phyloP scores from a whole-genome alignment of 495 filamentous ascomycete species.

The Astrothelium subdiscretum region DNA sequence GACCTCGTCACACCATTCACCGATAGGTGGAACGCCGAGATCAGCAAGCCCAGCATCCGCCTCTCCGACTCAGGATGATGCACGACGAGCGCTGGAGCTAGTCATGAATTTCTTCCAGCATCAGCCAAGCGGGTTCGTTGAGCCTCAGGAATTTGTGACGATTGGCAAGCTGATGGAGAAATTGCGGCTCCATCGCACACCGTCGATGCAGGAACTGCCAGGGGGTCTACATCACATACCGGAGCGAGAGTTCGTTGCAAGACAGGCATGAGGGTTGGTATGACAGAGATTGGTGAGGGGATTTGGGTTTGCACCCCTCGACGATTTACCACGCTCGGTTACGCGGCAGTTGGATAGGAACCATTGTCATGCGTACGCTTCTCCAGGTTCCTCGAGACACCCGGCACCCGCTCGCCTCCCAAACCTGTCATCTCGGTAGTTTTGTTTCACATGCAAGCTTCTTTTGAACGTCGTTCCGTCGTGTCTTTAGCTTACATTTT shows the following conservation, averaged over 20 bases:
- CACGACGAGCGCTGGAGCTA: conserved; percentile 70
- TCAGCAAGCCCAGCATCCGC: neutral
- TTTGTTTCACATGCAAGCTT: neutral
- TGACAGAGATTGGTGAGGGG: neutral
- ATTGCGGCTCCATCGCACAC: conserved; percentile 48
- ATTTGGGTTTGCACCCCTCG: neutral
- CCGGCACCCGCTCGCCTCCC: neutral
- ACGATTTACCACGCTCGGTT: neutral
- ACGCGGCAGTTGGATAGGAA: neutral
- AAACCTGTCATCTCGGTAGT: neutral
- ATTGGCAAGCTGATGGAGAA: conserved; percentile 82
- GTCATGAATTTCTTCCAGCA: conserved; percentile 76
- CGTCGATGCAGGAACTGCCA: conserved; percentile 31
- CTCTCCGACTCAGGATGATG: conserved; percentile 58
- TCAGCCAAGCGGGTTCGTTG: conserved; percentile 54
- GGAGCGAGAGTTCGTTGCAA: conserved; percentile 44
- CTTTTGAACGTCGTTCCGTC: neutral
- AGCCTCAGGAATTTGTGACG: conserved; percentile 72
- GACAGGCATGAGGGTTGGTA: neutral
- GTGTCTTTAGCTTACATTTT: too few species aligned
- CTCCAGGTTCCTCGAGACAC: neutral
- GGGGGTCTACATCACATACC: conserved; percentile 60
- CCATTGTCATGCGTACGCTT: neutral
- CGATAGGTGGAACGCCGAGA: neutral
- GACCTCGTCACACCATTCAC: conserved; percentile 5